These are phyloP conservation scores for Furculomyces boomerangus DNA, from an alignment of 371 early-diverging fungal genomes.

Conservation along the genomic window DNA sequence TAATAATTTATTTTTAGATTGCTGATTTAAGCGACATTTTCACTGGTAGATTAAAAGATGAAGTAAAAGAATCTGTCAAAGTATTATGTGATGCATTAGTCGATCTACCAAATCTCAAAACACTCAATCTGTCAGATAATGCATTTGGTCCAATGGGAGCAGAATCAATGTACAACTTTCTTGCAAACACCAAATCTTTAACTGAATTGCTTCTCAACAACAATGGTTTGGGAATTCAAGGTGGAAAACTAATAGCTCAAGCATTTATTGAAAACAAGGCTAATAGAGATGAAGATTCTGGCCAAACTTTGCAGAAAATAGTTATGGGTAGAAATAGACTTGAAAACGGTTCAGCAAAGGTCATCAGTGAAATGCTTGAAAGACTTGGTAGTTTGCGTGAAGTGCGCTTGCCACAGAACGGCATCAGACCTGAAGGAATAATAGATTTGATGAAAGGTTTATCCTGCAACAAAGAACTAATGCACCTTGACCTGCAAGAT, in stretches of 20 bases:
- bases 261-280: constrained; percentile 59
- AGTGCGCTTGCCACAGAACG: constrained; percentile 92
- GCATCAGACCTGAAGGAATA: constrained; percentile 89
- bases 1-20: constrained; percentile 18
- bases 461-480: constrained; percentile 40
- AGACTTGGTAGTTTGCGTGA: constrained; percentile 48
- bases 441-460: constrained; percentile 48
- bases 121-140: constrained; percentile 87
- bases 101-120: constrained; percentile 50
- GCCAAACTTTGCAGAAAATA: constrained; percentile 54
- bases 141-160: constrained; percentile 95
- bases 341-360: constrained; percentile 62
- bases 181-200: constrained; percentile 58
- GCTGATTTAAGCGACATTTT: constrained; percentile 77
- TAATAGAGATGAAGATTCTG: constrained; percentile 35
- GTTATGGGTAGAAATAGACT: constrained; percentile 87
- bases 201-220: constrained; percentile 78
- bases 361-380: constrained; percentile 63
- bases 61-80: constrained; percentile 69
- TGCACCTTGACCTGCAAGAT: constrained; percentile 82
- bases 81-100: constrained; percentile 69
- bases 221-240: constrained; percentile 83
- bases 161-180: constrained; percentile 62
- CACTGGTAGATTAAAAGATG: constrained; percentile 76
- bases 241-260: constrained; percentile 71